Percentiles rank a stretch among this genome's conserved stretches.
Evolutionary conservation across 257 asterid genomes (phyloP).

Genomic region (Ophiorrhiza pumila): DNA sequence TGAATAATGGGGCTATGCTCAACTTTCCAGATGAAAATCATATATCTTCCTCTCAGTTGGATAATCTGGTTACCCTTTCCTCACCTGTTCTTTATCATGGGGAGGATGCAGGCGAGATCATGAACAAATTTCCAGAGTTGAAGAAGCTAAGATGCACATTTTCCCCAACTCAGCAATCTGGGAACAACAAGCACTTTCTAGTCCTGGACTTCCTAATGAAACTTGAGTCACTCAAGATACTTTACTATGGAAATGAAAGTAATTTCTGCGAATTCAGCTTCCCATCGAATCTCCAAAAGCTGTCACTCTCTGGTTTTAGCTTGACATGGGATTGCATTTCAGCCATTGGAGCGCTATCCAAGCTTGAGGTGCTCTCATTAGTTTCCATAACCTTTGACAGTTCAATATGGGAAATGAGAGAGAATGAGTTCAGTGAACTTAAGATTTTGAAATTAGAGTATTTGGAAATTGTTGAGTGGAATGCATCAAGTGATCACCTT

Average conservation of each 20-base stretch:
- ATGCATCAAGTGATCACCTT: no score
- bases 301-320: constrained; percentile 11
- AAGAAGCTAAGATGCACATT: constrained; percentile 5
- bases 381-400: constrained; percentile 1
- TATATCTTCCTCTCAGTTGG: not conserved
- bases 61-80: constrained; percentile 15
- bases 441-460: no score
- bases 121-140: constrained; percentile 2
- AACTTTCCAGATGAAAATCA: not conserved
- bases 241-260: not conserved
- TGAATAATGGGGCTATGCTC: not conserved
- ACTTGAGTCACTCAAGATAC: constrained; percentile 18
- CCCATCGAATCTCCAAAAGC: constrained; percentile 11
- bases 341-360: not conserved
- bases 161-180: not conserved
- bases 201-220: not conserved
- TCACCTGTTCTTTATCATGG: not conserved
- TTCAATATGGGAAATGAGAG: constrained; percentile 7
- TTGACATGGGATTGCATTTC: constrained; percentile 7
- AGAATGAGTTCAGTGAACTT: constrained; percentile 1
- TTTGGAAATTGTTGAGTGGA: no score
- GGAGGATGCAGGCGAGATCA: not conserved
- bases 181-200: not conserved
- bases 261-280: not conserved
- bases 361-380: constrained; percentile 18